phyloP scores from a whole-genome alignment of 352 stramenopile species.

The Phytophthora pistaciae region DNA sequence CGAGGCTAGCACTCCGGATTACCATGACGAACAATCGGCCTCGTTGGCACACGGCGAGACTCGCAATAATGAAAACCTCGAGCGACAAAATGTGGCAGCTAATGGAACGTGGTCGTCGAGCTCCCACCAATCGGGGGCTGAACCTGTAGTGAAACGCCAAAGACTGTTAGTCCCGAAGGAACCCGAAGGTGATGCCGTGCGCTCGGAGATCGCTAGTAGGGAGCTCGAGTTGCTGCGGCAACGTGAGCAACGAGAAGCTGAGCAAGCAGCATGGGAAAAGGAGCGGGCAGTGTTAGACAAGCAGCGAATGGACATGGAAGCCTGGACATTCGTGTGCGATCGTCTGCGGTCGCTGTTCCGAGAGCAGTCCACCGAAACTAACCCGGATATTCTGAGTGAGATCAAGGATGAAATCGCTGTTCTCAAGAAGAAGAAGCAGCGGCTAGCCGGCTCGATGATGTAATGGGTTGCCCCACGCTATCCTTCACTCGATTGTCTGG shows the following conservation, averaged over 20 bases:
- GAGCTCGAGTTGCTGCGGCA: slow-evolving; percentile 41
- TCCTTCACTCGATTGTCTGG: neutral
- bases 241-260: slow-evolving; percentile 39
- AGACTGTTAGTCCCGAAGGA: slow-evolving; percentile 9
- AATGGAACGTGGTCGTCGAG: slow-evolving; percentile 8
- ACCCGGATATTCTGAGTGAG: slow-evolving; percentile 30
- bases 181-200: slow-evolving; percentile 15
- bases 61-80: slow-evolving; percentile 23
- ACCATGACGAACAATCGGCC: slow-evolving; percentile 9
- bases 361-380: slow-evolving; percentile 35
- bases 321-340: slow-evolving; percentile 47
- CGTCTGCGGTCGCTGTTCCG: slow-evolving; percentile 40
- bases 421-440: slow-evolving; percentile 51
- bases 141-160: slow-evolving; percentile 19
- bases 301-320: slow-evolving; percentile 45
- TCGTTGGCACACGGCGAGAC: slow-evolving; percentile 8
- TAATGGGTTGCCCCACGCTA: neutral
- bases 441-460: slow-evolving; percentile 30
- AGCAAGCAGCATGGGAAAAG: slow-evolving; percentile 43
- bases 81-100: slow-evolving; percentile 19
- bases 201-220: slow-evolving; percentile 37
- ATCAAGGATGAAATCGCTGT: slow-evolving; percentile 44
- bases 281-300: slow-evolving; percentile 35
- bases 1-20: slow-evolving; percentile 9
- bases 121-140: slow-evolving; percentile 12